These are phyloP conservation scores for Chlamydomonas eustigma DNA, from an alignment of 139 green algal genomes.

Conservation along the genomic window DNA sequence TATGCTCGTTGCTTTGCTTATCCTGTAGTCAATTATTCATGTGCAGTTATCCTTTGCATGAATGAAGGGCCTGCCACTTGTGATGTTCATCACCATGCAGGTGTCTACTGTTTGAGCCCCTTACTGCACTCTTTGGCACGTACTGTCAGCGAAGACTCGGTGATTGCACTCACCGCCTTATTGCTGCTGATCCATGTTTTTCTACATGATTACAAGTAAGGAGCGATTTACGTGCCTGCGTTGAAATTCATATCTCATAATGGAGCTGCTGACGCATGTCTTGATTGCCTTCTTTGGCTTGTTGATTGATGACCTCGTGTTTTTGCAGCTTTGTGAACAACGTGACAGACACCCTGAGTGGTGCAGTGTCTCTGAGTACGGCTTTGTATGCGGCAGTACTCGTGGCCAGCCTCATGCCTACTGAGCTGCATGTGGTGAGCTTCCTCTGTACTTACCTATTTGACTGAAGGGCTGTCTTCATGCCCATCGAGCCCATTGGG, in stretches of 20 bases:
- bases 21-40: too few relatives aligned
- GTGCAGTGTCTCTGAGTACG: constrained; percentile 67
- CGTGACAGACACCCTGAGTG: constrained; percentile 52
- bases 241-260: background rate
- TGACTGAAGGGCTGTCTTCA: too few relatives aligned
- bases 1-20: too few relatives aligned
- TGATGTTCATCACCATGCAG: constrained; percentile 23
- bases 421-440: constrained; percentile 60
- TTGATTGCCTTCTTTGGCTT: background rate
- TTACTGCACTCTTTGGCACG: constrained; percentile 68
- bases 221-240: background rate
- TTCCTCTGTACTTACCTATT: too few relatives aligned
- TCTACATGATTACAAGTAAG: constrained; percentile 82
- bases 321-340: constrained; percentile 55
- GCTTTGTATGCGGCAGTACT: constrained; percentile 74
- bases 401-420: constrained; percentile 64
- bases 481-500: too few relatives aligned
- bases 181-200: constrained; percentile 74
- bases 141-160: constrained; percentile 76
- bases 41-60: too few relatives aligned
- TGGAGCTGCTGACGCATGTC: background rate
- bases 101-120: constrained; percentile 69
- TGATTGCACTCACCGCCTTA: constrained; percentile 55
- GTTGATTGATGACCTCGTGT: background rate
- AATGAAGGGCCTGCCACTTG: background rate